Conservation (phyloP, 306 rosid genomes). For the Ammopiptanthus mongolicus region DNA sequence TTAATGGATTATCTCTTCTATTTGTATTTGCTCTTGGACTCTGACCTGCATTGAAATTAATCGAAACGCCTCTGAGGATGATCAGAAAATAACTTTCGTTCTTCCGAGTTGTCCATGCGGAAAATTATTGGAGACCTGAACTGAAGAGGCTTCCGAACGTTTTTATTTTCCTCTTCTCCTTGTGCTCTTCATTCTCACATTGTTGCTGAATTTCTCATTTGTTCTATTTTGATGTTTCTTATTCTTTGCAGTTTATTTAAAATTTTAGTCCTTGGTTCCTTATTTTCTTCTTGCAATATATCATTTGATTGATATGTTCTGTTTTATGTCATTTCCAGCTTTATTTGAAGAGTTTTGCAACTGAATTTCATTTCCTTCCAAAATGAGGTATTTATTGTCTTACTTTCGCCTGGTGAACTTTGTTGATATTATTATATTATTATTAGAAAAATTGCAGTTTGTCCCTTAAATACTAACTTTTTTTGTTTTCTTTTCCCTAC, state of each 20-base stretch:
- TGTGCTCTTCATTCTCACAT: background rate
- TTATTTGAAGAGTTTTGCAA: background rate
- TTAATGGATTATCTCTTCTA: background rate
- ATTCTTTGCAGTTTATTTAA: background rate
- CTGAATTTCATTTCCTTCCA: background rate
- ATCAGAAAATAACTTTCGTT: conserved; percentile 34
- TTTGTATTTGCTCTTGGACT: background rate
- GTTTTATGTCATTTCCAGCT: background rate
- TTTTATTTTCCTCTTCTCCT: background rate
- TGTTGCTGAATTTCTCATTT: background rate
- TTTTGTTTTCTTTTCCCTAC: background rate
- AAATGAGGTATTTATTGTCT: conserved; percentile 29
- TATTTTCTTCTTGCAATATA: background rate
- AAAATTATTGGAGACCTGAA: conserved; percentile 51
- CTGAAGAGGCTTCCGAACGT: conserved; percentile 37
- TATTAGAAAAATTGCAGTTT: background rate
- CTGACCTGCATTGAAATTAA: background rate
- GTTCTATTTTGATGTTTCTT: background rate
- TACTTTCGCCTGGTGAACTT: background rate
- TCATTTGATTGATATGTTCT: background rate
- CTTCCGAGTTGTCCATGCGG: conserved; percentile 39
- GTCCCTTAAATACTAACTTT: background rate
- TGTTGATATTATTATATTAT: background rate
- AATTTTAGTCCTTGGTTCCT: background rate
- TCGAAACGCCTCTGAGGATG: conserved; percentile 38